Evolutionary conservation across 2,329 filamentous ascomycete genomes (phyloP).

Genomic region (Fusarium zealandicum): DNA sequence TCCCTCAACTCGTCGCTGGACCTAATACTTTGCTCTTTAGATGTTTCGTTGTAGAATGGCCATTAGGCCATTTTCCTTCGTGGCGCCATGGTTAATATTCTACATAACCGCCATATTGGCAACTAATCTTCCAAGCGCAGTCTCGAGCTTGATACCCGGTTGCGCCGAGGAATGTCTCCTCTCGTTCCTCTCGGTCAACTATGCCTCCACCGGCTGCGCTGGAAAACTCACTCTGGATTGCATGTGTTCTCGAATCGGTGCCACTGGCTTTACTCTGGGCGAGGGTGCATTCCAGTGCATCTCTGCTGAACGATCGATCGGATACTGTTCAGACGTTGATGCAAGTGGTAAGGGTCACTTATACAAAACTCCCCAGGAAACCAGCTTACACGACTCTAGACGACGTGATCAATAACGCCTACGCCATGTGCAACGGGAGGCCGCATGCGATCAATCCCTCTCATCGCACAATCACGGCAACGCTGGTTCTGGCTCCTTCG

Average conservation of each 20-base stretch:
- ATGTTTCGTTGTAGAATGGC: conserved; percentile 56
- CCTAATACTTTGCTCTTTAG: conserved; percentile 36
- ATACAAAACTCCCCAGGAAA: neutral
- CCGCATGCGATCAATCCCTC: conserved; percentile 62
- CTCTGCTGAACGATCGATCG: conserved; percentile 57
- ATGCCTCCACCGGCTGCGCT: conserved; percentile 57
- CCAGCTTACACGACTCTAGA: conserved; percentile 43
- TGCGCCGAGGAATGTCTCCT: conserved; percentile 69
- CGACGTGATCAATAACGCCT: conserved; percentile 56
- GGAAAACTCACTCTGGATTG: conserved; percentile 63
- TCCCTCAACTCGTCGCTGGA: conserved; percentile 1
- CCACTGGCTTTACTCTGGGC: conserved; percentile 71
- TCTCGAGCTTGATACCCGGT: conserved; percentile 57
- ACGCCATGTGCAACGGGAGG: conserved; percentile 64
- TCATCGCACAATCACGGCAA: conserved; percentile 65
- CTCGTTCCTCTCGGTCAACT: conserved; percentile 69
- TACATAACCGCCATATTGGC: conserved; percentile 39
- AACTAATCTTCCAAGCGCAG: conserved; percentile 46
- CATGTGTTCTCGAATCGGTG: conserved; percentile 67
- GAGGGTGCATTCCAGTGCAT: conserved; percentile 75
- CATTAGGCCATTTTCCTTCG: conserved; percentile 42
- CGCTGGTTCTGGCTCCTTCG: conserved; percentile 51
- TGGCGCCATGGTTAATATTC: conserved; percentile 45
- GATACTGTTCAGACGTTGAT: conserved; percentile 59
- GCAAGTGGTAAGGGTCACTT: conserved; percentile 42